Evolutionary conservation across 2,329 filamentous ascomycete species (phyloP), one percentile per base, ranked within the genome.

Genomic region (Curvularia eragrostidis): DNA sequence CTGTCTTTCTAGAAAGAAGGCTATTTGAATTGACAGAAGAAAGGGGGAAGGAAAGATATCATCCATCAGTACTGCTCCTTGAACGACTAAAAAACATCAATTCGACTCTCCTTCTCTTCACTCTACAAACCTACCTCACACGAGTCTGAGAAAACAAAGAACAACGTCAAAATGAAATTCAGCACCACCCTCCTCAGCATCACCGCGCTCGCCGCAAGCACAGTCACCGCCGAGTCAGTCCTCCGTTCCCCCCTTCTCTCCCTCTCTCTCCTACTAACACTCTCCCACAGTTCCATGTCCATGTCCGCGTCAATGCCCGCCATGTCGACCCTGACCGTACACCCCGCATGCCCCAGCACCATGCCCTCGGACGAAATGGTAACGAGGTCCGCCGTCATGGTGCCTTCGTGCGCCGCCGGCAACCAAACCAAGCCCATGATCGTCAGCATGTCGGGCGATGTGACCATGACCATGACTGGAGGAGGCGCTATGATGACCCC

Each of bases 401-500:
- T 63, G 1, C 65, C 64, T 1, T 52, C 54, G 15, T 70, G 67
- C 38, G 62, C 48, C 9, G 65, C 59, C 0, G 64, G 61, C 4
- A 67, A 70, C 48, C 54, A 39, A 3, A 70, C 67, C 0, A 68
- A 67, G 56, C 61, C 65, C 1, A 44, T 48, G 3, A 61, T 69
- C 7, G 34, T 69, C 44, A 61, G 47, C 24, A 60, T 65, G 54
- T 49, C 62, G 5, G 60, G 62, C 6, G 28, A 21, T n/a, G 28
- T 32, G 12, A 48, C 44, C 1, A 34, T 48, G 44, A 52, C 54
- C 23, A 54, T 57, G 49, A 53, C 44, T 18, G 42, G 23, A 7
- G 55, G 55, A 0, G 19, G 44, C 4, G 48, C 34, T 6, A 50
- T 30, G 28, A 42, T 50, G 8, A 51, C 49, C 0, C 28, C 39